Evolutionary conservation across 2,329 filamentous ascomycete genomes (phyloP).

Genomic region (Pestalotiopsis sp.): DNA sequence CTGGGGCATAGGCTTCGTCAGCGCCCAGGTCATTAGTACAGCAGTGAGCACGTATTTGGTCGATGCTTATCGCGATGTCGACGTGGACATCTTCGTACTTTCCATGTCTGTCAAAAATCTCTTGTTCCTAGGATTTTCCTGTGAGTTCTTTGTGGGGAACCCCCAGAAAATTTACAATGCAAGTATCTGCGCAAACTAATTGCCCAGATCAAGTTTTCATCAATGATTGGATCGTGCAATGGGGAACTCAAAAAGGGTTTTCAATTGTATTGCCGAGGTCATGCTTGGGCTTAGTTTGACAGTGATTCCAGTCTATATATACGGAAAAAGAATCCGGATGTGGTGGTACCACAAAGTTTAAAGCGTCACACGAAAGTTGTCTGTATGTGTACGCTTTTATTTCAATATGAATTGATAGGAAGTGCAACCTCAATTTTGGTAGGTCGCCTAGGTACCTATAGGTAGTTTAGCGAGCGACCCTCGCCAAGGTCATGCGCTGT

Average conservation of each 20-base stretch:
- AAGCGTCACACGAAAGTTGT: too few species aligned
- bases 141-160: background rate
- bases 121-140: background rate
- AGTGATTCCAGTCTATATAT: background rate
- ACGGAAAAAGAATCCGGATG: background rate
- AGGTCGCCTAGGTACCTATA: too few species aligned
- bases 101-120: background rate
- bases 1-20: background rate
- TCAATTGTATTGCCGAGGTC: background rate
- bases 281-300: background rate
- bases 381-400: too few species aligned
- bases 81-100: background rate
- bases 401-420: too few species aligned
- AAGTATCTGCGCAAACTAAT: background rate
- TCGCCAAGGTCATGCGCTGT: too few species aligned
- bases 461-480: too few species aligned
- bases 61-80: background rate
- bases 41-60: background rate
- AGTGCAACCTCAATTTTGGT: too few species aligned
- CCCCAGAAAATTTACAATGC: background rate
- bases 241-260: background rate
- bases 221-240: background rate
- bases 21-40: background rate
- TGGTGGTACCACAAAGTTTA: background rate
- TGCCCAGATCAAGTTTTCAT: background rate